phyloP scores from a whole-genome alignment of 441 rosid genomes.

The Pelargonium australe region DNA sequence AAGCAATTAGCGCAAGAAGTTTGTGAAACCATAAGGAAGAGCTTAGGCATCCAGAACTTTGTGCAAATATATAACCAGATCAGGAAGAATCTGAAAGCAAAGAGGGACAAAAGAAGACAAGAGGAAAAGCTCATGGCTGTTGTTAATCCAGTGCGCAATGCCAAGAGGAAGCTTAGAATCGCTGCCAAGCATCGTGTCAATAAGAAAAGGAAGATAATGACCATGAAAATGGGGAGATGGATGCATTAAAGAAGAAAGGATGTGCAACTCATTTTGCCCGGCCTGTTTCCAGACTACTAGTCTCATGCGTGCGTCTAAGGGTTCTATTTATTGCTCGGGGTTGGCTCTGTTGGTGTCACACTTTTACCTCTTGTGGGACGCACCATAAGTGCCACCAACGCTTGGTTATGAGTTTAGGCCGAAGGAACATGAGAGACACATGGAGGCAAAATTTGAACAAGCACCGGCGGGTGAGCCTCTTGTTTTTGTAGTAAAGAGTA shows the following conservation, averaged over 20 bases:
- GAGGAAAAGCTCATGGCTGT: constrained; percentile 87
- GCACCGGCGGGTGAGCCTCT: no score
- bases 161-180: constrained; percentile 78
- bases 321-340: no score
- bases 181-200: constrained; percentile 77
- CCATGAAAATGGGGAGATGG: constrained; percentile 61
- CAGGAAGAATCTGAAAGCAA: constrained; percentile 51
- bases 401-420: no score
- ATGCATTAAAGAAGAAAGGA: constrained; percentile 21
- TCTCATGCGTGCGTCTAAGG: no score
- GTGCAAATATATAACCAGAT: constrained; percentile 52
- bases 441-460: no score
- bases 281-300: not conserved
- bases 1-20: constrained; percentile 74
- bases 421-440: no score
- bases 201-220: constrained; percentile 76
- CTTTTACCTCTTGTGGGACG: no score
- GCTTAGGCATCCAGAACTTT: constrained; percentile 51
- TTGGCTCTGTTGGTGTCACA: no score
- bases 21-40: constrained; percentile 40
- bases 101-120: constrained; percentile 70
- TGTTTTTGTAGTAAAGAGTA: no score
- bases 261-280: not conserved
- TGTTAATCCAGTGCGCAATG: constrained; percentile 68
- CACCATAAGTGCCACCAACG: no score